phyloP scores from a whole-genome alignment of 1,139 yeast genomes.

The Yamadazyma trypodendri region DNA sequence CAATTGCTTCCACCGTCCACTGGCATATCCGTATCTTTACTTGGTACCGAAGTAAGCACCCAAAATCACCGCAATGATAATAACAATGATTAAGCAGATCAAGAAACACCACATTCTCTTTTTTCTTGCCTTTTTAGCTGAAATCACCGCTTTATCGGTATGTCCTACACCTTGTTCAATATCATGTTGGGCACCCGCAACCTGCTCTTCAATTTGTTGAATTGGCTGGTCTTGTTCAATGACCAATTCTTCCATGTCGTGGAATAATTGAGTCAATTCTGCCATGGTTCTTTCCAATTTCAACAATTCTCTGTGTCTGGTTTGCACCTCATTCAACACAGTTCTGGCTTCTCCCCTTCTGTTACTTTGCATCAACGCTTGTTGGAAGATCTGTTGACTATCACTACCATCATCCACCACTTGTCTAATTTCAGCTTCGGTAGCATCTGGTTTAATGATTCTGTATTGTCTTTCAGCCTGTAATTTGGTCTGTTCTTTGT shows the following conservation, averaged over 20 bases:
- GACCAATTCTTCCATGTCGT: constrained; percentile 94
- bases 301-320: constrained; percentile 92
- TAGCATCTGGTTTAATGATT: constrained; percentile 91
- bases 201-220: constrained; percentile 79
- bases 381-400: constrained; percentile 90
- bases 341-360: constrained; percentile 97
- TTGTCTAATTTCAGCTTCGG: constrained; percentile 76
- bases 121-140: constrained; percentile 88
- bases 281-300: constrained; percentile 95
- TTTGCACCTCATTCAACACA: constrained; percentile 92
- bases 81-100: constrained; percentile 59
- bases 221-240: constrained; percentile 93
- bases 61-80: constrained; percentile 68
- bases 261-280: constrained; percentile 90
- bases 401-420: constrained; percentile 78
- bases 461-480: constrained; percentile 93
- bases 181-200: constrained; percentile 81
- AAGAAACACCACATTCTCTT: constrained; percentile 87
- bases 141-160: constrained; percentile 83
- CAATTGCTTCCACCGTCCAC: not conserved
- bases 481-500: constrained; percentile 77
- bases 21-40: no score
- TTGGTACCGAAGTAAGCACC: constrained; percentile 43
- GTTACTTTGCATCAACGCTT: constrained; percentile 86
- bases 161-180: constrained; percentile 95